phyloP scores from a whole-genome alignment of 2,329 filamentous ascomycete genomes.

The Parascedosporium putredinis region DNA sequence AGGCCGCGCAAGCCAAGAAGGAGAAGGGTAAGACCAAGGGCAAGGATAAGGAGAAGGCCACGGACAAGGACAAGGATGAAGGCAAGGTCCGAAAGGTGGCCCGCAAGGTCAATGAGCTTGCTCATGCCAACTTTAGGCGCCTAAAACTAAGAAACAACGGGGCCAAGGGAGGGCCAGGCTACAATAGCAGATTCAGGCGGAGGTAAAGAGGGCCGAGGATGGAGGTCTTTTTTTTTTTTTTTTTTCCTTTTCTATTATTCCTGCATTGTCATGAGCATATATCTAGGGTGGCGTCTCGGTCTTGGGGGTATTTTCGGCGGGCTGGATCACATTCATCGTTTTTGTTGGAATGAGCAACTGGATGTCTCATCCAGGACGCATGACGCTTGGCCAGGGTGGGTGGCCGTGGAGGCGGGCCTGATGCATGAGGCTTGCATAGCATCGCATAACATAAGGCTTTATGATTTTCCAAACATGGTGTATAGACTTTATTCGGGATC shows the following conservation, averaged over 20 bases:
- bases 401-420: not conserved
- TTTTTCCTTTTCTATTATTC: no score
- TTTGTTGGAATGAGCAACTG: no score
- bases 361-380: not conserved
- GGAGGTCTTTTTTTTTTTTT: not conserved
- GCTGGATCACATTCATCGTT: no score
- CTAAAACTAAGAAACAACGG: constrained; percentile 53
- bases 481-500: not conserved
- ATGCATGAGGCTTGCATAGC: not conserved
- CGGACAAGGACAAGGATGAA: constrained; percentile 22
- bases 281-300: no score
- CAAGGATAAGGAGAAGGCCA: constrained; percentile 21
- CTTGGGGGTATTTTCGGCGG: not conserved
- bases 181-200: constrained; percentile 48
- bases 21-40: constrained; percentile 18
- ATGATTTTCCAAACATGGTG: not conserved
- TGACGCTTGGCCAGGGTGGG: not conserved
- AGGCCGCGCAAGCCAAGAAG: constrained; percentile 1
- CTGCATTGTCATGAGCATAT: no score
- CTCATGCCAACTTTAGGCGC: constrained; percentile 56
- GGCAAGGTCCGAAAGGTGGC: constrained; percentile 39
- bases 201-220: constrained; percentile 22
- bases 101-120: constrained; percentile 53
- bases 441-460: constrained; percentile 3
- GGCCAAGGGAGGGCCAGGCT: constrained; percentile 48